Conservation (phyloP, 2,329 filamentous ascomycete genomes). For the Penicillium frequentans region DNA sequence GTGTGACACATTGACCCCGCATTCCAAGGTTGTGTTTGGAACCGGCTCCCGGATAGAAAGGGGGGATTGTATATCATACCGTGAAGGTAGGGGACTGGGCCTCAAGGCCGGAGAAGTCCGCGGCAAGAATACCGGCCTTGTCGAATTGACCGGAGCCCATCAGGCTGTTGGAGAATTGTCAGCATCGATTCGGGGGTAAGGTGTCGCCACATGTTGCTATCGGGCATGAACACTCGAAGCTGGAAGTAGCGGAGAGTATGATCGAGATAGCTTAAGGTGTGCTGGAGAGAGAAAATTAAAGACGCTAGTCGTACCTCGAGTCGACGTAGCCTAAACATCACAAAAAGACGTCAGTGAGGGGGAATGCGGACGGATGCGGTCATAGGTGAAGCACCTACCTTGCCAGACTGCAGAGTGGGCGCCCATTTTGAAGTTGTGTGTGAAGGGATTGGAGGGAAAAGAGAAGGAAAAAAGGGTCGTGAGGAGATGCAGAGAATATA, state of each 20-base stretch:
- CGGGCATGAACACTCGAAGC: background rate
- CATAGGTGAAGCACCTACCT: slow-evolving; percentile 23
- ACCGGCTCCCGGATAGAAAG: background rate
- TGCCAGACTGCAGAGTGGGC: slow-evolving; percentile 40
- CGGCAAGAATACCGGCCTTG: slow-evolving; percentile 81
- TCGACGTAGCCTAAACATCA: slow-evolving; percentile 58
- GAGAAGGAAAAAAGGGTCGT: slow-evolving; percentile 7
- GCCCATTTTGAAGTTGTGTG: slow-evolving; percentile 29
- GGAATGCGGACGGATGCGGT: background rate
- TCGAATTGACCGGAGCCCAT: slow-evolving; percentile 76
- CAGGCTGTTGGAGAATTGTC: slow-evolving; percentile 58
- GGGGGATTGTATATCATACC: slow-evolving; percentile 53
- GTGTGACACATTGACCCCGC: slow-evolving; percentile 3
- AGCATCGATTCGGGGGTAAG: slow-evolving; percentile 6
- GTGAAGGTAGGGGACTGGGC: slow-evolving; percentile 69
- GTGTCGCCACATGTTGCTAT: background rate
- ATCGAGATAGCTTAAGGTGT: background rate
- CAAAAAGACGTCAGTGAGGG: slow-evolving; percentile 17
- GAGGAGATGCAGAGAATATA: slow-evolving; percentile 8
- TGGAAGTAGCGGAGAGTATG: background rate
- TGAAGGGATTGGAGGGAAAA: slow-evolving; percentile 1
- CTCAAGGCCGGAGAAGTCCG: slow-evolving; percentile 78
- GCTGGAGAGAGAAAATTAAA: background rate
- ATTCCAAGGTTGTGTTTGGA: background rate
- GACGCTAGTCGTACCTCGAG: slow-evolving; percentile 51